Evolutionary conservation across 345 rosid genomes (phyloP).

Genomic region (Lagerstroemia speciosa): DNA sequence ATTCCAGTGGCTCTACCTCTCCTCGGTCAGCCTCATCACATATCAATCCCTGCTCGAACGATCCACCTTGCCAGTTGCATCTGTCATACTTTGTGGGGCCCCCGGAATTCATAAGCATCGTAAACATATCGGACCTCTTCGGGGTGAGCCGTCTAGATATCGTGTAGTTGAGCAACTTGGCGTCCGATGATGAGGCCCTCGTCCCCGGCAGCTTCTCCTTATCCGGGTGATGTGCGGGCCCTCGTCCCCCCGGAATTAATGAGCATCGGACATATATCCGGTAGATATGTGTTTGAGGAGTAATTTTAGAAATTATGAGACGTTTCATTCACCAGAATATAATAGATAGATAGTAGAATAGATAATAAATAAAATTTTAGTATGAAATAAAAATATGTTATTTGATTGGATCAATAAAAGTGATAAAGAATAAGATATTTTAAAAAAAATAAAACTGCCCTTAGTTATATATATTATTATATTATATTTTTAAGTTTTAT

Average conservation of each 20-base stretch:
- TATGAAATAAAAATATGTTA: no score
- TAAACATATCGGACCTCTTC: conserved; percentile 41
- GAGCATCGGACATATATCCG: no score
- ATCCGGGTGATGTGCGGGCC: conserved; percentile 47
- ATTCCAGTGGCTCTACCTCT: conserved; percentile 27
- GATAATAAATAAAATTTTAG: no score
- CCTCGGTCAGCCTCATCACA: not conserved
- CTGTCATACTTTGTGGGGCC: conserved; percentile 30
- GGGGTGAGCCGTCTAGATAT: conserved; percentile 24
- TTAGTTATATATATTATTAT: no score
- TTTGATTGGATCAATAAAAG: no score
- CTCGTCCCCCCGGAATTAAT: conserved; percentile 37
- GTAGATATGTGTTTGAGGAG: no score
- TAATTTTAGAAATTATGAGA: no score
- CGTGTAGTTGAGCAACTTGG: conserved; percentile 39
- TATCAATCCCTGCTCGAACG: conserved; percentile 23
- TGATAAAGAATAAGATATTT: no score
- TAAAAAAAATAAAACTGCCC: no score
- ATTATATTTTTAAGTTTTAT: no score
- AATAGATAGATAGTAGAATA: no score
- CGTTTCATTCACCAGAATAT: no score
- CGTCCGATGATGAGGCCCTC: conserved; percentile 29
- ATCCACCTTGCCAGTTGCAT: conserved; percentile 27
- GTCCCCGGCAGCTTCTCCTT: conserved; percentile 41
- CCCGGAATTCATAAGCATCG: conserved; percentile 34